Evolutionary conservation across 2,329 filamentous ascomycete genomes (phyloP), one percentile per base, ranked within the genome.

Genomic region (Colletotrichum scovillei): DNA sequence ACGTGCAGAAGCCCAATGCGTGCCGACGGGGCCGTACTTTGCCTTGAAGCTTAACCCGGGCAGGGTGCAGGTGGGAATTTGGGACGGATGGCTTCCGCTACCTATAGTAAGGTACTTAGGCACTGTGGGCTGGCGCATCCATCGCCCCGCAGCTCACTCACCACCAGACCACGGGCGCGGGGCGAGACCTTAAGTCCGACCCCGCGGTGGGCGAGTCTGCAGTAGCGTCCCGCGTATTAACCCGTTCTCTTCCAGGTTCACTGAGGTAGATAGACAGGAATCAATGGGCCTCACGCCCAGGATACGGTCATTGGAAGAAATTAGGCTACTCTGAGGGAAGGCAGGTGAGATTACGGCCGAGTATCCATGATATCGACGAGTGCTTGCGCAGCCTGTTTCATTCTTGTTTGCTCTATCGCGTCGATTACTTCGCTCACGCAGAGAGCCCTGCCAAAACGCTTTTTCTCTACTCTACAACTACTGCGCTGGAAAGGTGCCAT

Each of bases 1-100:
- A 72, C 65, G 65, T 72, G 66, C 26, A 67, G 64, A 58, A 59
- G 32, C 53, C n/a, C 16, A 53, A 59, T 59, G 53, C 63, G 35
- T 38, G 24, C 35, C 14, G 16, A 67, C 24, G 64, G 64, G 35
- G 55, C 58, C 38, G 28, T 35, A 12, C 11, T 12, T 35, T 35
- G 32, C 32, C 32, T 16, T 57, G 55, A 56, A 28, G 22, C 26
- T 28, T 28, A 56, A 28, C n/a, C 5, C 53, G 22, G 53, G 53
- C 53, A 11, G 53, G 53, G 22, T 32, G 30, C 30, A 32, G 30
- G 30, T 14, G n/a, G 24, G 26, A 56, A 56, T 22, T 22, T 49
- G 42, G 19, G 19, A n/a, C 30, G 30, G 30, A 32, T n/a, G 5
- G 42, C 42, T 46, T 46, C 42, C 42, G 42, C 42, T 46, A 38